Evolutionary conservation across 1,284 basidiomycete species (phyloP), one percentile per base, ranked within the genome.

Genomic region (Veloporphyrellus conicus): DNA sequence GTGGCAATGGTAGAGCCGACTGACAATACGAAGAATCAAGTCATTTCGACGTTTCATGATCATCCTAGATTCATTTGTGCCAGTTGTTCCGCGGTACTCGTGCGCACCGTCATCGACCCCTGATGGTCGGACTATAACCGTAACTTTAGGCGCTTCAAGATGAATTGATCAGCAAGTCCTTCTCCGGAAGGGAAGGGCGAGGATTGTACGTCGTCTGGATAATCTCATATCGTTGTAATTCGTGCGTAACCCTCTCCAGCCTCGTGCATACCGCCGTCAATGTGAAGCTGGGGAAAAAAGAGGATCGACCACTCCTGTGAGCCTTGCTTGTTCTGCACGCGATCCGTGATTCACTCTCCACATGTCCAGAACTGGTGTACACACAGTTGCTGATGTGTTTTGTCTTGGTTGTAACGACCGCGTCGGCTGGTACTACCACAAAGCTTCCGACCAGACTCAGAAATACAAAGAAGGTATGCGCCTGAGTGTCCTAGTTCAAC

Each of bases 391-490:
- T 12, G 90, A 92, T 59, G 78, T 85, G 1, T 85, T 76, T 60
- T 92, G 90, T 61, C 52, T 84, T 31, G 87, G 86, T 1, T 93
- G 90, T 66, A 81, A 82, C 49, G 83, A 84, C 15, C 78, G 84
- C 19, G 56, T 93, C 4, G 90, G 90, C 0, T 93, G 90, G 90
- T 89, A 75, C 59, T 93, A 93, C 56, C 78, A 89, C 61, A 87
- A 84, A 58, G 89, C 90, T 7, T 78, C 81, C 2, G 87, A 93
- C 56, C 70, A 73, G 25, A 76, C 79, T 7, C 90, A 93, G 77
- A 89, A 86, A 62, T 93, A 93, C 62, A 93, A 93, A 65, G 90
- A 93, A 78, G 86, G 90, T 81, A 43, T 40, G 72, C 14, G 10
- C 14, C 4, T 3, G 25, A 54, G 6, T 2, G 18, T 23, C 34